A percentile compares a stretch with the other conserved stretches of the same genome.
Evolutionary conservation across 345 rosid species (phyloP).

Genomic region (Microcos paniculata): DNA sequence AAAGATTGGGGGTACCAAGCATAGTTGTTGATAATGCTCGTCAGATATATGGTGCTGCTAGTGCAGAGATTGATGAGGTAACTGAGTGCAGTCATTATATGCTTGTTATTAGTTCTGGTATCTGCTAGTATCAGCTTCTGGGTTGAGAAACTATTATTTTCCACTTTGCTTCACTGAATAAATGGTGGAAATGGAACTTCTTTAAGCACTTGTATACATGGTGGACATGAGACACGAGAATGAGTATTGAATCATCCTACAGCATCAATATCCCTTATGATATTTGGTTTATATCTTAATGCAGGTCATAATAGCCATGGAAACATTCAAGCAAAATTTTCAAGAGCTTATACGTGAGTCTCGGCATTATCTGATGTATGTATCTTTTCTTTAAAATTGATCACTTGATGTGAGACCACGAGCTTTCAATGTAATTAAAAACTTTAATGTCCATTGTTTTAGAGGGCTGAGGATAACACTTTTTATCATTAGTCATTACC

Average conservation of each 20-base stretch:
- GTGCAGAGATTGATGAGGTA: conserved; percentile 88
- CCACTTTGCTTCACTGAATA: neutral
- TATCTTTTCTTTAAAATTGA: conserved; percentile 16
- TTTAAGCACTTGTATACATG: neutral
- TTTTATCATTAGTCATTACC: neutral
- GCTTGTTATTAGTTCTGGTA: neutral
- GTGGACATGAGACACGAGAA: neutral
- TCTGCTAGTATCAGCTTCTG: neutral
- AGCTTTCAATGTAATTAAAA: conserved; percentile 1
- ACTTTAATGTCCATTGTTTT: neutral
- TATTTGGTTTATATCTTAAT: conserved; percentile 9
- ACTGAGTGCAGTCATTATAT: neutral
- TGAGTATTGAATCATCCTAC: neutral
- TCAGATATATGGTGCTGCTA: conserved; percentile 69
- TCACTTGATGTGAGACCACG: conserved; percentile 1
- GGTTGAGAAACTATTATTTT: neutral
- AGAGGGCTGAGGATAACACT: neutral
- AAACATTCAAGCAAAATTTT: conserved; percentile 68
- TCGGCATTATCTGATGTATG: conserved; percentile 51
- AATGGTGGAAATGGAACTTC: neutral
- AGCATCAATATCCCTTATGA: neutral
- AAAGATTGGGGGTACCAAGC: conserved; percentile 71
- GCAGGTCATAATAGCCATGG: conserved; percentile 82
- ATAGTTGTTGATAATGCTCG: conserved; percentile 52
- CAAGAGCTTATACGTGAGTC: conserved; percentile 50